phyloP scores from a whole-genome alignment of 2,329 filamentous ascomycete genomes.

The Aspergillus costaricaensis region DNA sequence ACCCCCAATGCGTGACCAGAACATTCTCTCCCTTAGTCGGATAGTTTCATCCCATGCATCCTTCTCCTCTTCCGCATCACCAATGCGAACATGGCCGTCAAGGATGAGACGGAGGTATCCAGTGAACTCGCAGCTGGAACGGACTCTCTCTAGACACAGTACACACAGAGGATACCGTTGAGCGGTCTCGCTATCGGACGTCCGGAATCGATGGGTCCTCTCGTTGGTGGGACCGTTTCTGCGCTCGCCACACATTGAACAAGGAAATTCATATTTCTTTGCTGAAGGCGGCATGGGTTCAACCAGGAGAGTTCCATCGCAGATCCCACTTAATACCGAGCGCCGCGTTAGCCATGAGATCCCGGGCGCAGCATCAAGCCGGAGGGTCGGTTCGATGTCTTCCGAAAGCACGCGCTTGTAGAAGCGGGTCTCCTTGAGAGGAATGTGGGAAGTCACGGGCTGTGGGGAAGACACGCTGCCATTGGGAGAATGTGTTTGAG shows the following conservation, averaged over 20 bases:
- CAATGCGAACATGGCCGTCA: constrained; percentile 86
- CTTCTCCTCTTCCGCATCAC: constrained; percentile 80
- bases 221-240: constrained; percentile 70
- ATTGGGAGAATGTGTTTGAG: constrained; percentile 59
- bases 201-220: constrained; percentile 84
- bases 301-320: constrained; percentile 82
- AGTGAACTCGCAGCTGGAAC: constrained; percentile 88
- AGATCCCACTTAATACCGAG: constrained; percentile 78
- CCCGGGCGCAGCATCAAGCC: constrained; percentile 84
- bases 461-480: constrained; percentile 44
- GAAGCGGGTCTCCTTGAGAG: constrained; percentile 87
- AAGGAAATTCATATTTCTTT: constrained; percentile 61
- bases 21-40: constrained; percentile 87
- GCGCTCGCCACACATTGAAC: constrained; percentile 84
- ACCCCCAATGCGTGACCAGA: constrained; percentile 90
- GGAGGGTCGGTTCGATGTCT: constrained; percentile 91
- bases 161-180: constrained; percentile 87
- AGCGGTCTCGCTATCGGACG: constrained; percentile 80
- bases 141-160: constrained; percentile 80
- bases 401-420: constrained; percentile 87
- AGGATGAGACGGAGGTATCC: constrained; percentile 89
- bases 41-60: constrained; percentile 95
- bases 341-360: constrained; percentile 91
- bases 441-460: constrained; percentile 47
- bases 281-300: constrained; percentile 73